These are phyloP conservation scores for Tolypocladium pustulatum DNA, from an alignment of 2,329 filamentous ascomycete species.

Conservation along the genomic window DNA sequence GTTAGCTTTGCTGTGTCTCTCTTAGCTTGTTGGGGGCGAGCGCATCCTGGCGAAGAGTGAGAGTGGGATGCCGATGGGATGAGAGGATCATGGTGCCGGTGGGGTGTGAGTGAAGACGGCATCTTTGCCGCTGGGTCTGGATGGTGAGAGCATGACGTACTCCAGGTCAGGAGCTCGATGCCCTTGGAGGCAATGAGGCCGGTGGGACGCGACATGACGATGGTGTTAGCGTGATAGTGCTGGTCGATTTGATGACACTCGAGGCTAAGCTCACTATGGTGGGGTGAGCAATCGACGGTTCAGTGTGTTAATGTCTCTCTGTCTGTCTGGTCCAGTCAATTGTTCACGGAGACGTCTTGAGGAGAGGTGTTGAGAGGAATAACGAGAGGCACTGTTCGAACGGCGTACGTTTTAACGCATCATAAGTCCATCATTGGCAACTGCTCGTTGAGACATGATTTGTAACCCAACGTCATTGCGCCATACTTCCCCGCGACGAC, in stretches of 20 bases:
- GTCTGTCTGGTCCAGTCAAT: background rate
- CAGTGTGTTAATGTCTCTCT: background rate
- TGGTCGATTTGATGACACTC: background rate
- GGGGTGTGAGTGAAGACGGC: background rate
- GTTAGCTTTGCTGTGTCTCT: background rate
- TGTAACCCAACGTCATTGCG: background rate
- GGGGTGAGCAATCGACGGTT: background rate
- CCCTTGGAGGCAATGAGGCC: conserved; percentile 52
- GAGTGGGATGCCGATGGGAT: background rate
- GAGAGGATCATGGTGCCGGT: background rate
- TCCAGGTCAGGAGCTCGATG: conserved; percentile 53
- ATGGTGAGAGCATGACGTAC: conserved; percentile 12
- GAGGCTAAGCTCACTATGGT: background rate
- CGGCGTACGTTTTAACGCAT: background rate
- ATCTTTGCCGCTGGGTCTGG: background rate
- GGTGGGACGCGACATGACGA: conserved; percentile 24
- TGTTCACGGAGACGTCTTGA: background rate
- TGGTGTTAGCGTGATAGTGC: background rate
- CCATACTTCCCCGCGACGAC: background rate
- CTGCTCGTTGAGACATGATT: background rate
- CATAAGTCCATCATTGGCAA: background rate
- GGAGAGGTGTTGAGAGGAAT: background rate
- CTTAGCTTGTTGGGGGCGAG: background rate
- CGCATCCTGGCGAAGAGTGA: background rate
- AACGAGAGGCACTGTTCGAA: background rate